Base-by-base conservation (phyloP, 1,284 basidiomycete species). In the Golubevia sp. region DNA sequence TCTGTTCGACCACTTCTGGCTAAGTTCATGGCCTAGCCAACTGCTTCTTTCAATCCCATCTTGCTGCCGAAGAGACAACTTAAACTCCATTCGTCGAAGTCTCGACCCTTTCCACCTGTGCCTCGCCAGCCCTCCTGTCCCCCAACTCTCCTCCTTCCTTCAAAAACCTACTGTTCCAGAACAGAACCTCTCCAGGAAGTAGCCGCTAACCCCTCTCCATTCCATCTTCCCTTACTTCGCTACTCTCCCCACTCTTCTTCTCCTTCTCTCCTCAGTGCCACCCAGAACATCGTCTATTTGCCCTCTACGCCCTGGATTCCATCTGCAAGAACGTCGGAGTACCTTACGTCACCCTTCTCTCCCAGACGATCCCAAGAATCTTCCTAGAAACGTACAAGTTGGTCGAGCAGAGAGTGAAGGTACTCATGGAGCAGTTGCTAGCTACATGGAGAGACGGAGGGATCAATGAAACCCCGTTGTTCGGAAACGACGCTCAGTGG, bases 381-480 rank as follows among this genome's bases (percentile, higher is more conserved):
- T 82, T 77, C 49, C 67, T 82, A 44, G 80, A 83, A 55, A 71
- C 80, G 15, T 83, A 80, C 56, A 72, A 77, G 1, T 57, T 83
- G 3, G 80, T 83, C 3, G 80, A 83, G 30, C 76, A 77, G 49
- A 71, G 71, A 0, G 75, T 73, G 2, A 78, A 79, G 62, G 59
- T 70, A 49, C 72, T 77, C 20, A 71, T 83, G 74, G 80, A 82
- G 56, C 79, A 83, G 64, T 64, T 83, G 4, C 66, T 80, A 8
- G 71, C 61, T 2, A 83, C 80, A 0, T 83, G 80, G 80, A 74
- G 80, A 56, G 66, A 71, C 5, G 68, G 68, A 1, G 80, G 77
- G 1, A 66, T 66, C 0, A 66, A 65, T 13, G 74, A 70, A 2
- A 52, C 66, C 0, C 74, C 77, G 0, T 53, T 83, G 18, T 81